phyloP scores from a whole-genome alignment of 2,329 filamentous ascomycete genomes.

The Penicillium fuscoglaucum region DNA sequence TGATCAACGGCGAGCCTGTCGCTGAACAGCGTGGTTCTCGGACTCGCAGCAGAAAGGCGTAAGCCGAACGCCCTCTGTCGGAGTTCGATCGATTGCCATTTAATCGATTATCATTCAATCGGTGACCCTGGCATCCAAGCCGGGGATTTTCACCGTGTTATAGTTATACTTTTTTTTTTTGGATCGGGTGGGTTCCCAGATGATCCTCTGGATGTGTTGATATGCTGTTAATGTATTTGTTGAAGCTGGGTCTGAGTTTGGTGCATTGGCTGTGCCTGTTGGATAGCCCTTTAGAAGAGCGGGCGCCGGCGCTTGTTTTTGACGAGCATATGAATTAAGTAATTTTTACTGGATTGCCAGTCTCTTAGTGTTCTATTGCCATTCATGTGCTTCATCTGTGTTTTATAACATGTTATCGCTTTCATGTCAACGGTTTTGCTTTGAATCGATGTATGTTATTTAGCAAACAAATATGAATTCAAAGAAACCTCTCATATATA shows the following conservation, averaged over 20 bases:
- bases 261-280: conserved; percentile 4
- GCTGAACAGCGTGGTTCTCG: conserved; percentile 26
- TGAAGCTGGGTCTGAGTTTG: conserved; percentile 6
- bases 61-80: background rate
- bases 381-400: background rate
- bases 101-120: background rate
- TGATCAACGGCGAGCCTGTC: conserved; percentile 43
- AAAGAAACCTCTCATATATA: background rate
- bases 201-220: conserved; percentile 8
- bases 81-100: background rate
- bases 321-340: conserved; percentile 12
- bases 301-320: conserved; percentile 16
- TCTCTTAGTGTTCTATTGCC: background rate
- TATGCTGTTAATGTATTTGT: conserved; percentile 12
- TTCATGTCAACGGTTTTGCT: background rate
- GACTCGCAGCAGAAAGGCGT: conserved; percentile 30
- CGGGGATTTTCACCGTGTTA: conserved; percentile 1
- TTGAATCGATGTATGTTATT: background rate
- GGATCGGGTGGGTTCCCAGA: conserved; percentile 1
- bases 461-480: background rate
- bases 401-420: background rate
- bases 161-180: conserved; percentile 7
- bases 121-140: background rate
- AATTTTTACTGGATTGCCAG: background rate
- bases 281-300: conserved; percentile 11